phyloP scores from a whole-genome alignment of 495 filamentous ascomycete species.

The Sordaria brevicollis region DNA sequence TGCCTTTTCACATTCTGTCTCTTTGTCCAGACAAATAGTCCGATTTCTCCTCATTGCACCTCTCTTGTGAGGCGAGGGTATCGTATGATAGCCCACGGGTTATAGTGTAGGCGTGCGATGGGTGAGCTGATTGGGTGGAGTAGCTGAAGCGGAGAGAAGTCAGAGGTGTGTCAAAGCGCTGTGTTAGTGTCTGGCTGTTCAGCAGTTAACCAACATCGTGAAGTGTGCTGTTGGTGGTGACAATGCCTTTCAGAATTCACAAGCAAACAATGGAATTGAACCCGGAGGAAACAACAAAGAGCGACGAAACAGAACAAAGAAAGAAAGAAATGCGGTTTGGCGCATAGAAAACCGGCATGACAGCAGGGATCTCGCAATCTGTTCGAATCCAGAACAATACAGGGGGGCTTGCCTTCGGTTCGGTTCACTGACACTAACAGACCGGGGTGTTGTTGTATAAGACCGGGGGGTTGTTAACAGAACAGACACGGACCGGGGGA shows the following conservation, averaged over 20 bases:
- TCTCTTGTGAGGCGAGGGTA: too few relatives aligned
- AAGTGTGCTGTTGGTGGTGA: neutral
- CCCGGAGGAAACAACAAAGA: neutral
- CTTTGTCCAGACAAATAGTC: too few relatives aligned
- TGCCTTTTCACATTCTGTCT: too few relatives aligned
- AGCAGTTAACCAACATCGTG: neutral
- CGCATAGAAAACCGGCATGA: neutral
- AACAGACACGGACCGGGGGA: too few relatives aligned
- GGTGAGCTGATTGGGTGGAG: neutral
- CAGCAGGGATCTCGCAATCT: neutral
- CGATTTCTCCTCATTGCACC: too few relatives aligned
- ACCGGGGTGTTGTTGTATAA: neutral
- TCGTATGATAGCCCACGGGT: neutral
- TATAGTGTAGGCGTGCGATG: too few relatives aligned
- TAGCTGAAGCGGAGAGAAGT: too few relatives aligned
- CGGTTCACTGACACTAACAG: neutral
- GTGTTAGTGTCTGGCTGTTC: neutral
- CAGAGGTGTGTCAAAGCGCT: neutral
- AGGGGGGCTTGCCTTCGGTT: too few relatives aligned
- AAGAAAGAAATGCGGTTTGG: neutral
- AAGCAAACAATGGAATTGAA: neutral
- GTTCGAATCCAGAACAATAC: neutral
- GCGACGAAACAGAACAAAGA: neutral
- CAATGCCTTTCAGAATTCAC: fast-evolving
- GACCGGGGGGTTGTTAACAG: neutral